phyloP scores from a whole-genome alignment of 2,329 filamentous ascomycete species.

The Rhytidhysteron rufulum region DNA sequence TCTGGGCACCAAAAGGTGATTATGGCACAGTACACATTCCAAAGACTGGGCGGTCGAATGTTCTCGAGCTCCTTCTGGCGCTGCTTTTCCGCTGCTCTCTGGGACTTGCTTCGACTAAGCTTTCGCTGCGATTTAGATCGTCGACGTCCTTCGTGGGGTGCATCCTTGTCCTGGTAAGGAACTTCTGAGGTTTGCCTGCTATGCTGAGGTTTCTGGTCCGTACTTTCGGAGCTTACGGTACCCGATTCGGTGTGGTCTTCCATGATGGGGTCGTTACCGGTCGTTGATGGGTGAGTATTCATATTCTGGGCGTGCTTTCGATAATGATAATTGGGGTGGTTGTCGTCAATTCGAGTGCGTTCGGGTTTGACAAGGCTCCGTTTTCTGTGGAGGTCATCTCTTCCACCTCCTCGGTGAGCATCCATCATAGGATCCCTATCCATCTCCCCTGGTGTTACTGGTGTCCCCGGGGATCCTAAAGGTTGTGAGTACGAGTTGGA shows the following conservation, averaged over 20 bases:
- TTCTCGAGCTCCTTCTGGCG: conserved; percentile 58
- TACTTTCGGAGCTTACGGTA: conserved; percentile 61
- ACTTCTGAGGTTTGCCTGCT: conserved; percentile 30
- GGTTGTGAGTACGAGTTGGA: conserved; percentile 37
- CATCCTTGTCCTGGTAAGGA: conserved; percentile 36
- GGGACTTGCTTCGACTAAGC: conserved; percentile 60
- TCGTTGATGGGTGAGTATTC: conserved; percentile 83
- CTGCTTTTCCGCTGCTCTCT: conserved; percentile 57
- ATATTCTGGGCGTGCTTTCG: conserved; percentile 92
- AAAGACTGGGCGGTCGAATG: conserved; percentile 76
- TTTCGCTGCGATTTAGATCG: conserved; percentile 50
- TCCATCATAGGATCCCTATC: conserved; percentile 55
- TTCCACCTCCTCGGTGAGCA: conserved; percentile 33
- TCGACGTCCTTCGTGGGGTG: conserved; percentile 35
- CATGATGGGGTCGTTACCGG: conserved; percentile 82
- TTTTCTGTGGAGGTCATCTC: conserved; percentile 62
- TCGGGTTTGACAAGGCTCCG: conserved; percentile 87
- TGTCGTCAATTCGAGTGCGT: conserved; percentile 75
- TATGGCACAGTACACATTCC: conserved; percentile 92
- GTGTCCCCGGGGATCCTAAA: conserved; percentile 44
- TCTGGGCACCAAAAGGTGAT: conserved; percentile 94
- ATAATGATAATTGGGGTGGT: conserved; percentile 95
- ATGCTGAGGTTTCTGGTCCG: conserved; percentile 43
- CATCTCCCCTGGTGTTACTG: conserved; percentile 32
- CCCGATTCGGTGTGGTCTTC: conserved; percentile 61